phyloP scores from a whole-genome alignment of 2,329 filamentous ascomycete species.

The Fusarium nanum region DNA sequence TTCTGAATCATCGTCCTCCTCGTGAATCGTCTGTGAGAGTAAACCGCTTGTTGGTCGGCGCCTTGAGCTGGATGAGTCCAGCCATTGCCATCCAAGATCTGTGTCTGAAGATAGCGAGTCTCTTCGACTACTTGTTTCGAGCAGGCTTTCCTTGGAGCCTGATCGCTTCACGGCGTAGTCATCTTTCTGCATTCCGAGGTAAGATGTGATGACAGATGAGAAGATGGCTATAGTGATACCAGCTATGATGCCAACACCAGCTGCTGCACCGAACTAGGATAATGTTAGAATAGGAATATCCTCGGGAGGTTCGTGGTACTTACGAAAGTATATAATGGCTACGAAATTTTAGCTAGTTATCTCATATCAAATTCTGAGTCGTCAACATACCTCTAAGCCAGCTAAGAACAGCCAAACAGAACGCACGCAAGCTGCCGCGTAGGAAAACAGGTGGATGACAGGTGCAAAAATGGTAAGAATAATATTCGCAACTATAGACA shows the following conservation, averaged over 20 bases:
- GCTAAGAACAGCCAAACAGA: constrained; percentile 46
- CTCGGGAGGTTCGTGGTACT: constrained; percentile 3
- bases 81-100: constrained; percentile 55
- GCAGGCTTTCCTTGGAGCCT: constrained; percentile 28
- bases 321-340: constrained; percentile 60
- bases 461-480: constrained; percentile 54
- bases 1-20: constrained; percentile 74
- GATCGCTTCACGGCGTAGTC: constrained; percentile 17
- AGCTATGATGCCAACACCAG: constrained; percentile 72
- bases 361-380: not conserved
- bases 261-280: constrained; percentile 69
- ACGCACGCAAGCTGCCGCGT: constrained; percentile 39
- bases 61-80: constrained; percentile 52
- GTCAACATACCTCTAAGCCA: constrained; percentile 52
- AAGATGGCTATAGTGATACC: constrained; percentile 70
- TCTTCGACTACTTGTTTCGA: constrained; percentile 30
- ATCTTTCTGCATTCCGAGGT: constrained; percentile 58
- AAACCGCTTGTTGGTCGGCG: constrained; percentile 61
- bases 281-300: not conserved
- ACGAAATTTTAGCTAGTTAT: constrained; percentile 8
- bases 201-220: constrained; percentile 65
- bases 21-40: constrained; percentile 75
- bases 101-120: constrained; percentile 47
- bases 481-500: constrained; percentile 45
- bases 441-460: constrained; percentile 50